Evolutionary conservation across 768 basidiomycete genomes (phyloP), one percentile per base, ranked within the genome.

Genomic region (Lentinus tigrinus): DNA sequence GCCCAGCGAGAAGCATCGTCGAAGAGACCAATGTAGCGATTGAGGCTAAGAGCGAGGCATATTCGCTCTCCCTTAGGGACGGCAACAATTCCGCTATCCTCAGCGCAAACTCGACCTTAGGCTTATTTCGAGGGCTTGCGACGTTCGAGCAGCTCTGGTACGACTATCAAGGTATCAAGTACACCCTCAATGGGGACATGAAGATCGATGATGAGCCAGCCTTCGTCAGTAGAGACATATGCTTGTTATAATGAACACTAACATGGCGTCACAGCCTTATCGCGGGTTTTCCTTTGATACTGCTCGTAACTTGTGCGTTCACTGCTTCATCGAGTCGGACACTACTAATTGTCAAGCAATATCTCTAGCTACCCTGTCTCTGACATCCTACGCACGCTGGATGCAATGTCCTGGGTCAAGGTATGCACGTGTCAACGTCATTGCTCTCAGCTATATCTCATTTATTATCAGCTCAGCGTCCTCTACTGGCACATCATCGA

Each of bases 401-500:
- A 83, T 39, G 77, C 80, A 11, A 83, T 84, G 80, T 74, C 75
- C 13, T 77, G 77, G 72, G 77, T 78, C 59, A 85, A 85, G 75
- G 74, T 73, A 11, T 13, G 54, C 42, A 37, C 0, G 3, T 44
- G 17, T 16, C 27, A 31, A n/a, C 24, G 23, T 24, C 4, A 7
- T 42, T 36, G 17, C 19, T 40, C 17, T 11, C 24, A 16, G 8
- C 43, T 23, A 40, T 40, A 47, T 24, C 14, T 14, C 16, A 14
- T 52, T 51, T 24, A 40, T 34, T 9, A 34, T 6, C 43, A 86
- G 84, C 80, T 91, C 48, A 92, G 86, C 70, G 83, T 82, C 1
- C 81, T 94, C 64, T 90, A 94, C 62, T 94, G 91, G 92, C 93
- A 94, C 66, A 77, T 91, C 56, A 84, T 85, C 36, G 93, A 95